These are phyloP conservation scores for Rubroshorea leprosula DNA, from an alignment of 345 rosid species.

Conservation along the genomic window DNA sequence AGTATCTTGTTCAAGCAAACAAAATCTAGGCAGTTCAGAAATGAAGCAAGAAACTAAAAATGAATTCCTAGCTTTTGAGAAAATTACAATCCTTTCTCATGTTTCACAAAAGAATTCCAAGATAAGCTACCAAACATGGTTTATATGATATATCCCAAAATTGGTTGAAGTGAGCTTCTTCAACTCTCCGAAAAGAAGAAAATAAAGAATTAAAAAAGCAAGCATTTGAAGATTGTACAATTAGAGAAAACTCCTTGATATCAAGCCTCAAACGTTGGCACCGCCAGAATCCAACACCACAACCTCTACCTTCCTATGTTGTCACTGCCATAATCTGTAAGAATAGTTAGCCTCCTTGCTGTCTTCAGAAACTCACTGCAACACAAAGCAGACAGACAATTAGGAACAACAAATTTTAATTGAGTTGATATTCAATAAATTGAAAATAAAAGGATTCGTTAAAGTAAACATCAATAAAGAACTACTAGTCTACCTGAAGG, in stretches of 20 bases:
- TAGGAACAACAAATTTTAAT: not conserved
- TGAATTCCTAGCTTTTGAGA: no score
- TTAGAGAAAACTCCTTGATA: constrained; percentile 3
- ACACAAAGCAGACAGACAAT: constrained; percentile 1
- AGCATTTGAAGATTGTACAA: constrained; percentile 35
- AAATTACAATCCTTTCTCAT: no score
- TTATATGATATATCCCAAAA: constrained; percentile 21
- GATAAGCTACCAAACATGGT: constrained; percentile 11
- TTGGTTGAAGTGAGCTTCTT: constrained; percentile 19
- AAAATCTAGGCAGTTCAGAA: no score
- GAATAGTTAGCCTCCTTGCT: constrained; percentile 74
- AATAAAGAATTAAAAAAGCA: constrained; percentile 6
- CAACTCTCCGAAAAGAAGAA: constrained; percentile 10
- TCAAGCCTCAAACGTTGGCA: no score
- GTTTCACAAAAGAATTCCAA: not conserved
- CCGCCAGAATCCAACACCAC: no score
- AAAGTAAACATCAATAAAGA: not conserved
- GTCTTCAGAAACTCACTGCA: constrained; percentile 83
- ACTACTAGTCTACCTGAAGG: constrained; percentile 50
- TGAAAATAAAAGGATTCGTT: not conserved
- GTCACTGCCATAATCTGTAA: constrained; percentile 60
- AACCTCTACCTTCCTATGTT: constrained; percentile 38
- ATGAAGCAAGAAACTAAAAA: no score
- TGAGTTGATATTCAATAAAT: not conserved
- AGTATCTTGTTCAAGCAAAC: no score